Evolutionary conservation across 2,329 filamentous ascomycete genomes (phyloP), one percentile per base, ranked within the genome.

Genomic region (Pestalotiopsis sp.): DNA sequence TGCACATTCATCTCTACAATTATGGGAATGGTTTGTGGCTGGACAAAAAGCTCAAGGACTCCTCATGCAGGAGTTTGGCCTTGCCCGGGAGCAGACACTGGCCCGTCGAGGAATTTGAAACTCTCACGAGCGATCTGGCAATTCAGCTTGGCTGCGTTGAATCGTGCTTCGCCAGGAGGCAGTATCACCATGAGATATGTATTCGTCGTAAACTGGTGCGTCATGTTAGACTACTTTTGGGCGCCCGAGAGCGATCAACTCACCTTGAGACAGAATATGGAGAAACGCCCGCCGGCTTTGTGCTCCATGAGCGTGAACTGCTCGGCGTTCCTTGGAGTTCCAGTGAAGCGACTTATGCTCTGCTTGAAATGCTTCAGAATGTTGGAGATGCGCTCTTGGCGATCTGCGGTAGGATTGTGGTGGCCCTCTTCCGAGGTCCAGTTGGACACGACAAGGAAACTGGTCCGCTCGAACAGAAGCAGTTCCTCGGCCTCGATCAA

Each of bases 351-450:
- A 67, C 88, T 90, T 69, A 88, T 87, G 71, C 84, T 89, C 82
- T 98, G 95, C 84, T 98, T 99, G 84, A 98, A 98, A 68, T 95
- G 94, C 83, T 99, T 99, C 81, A 99, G 92, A 76, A 99, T 98
- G 79, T 97, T 98, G 70, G 92, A 96, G 76, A 99, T 92, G 73
- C 87, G 92, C 84, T 99, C 96, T 74, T 97, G 94, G 2, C 96
- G 92, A 80, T 99, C 96, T 64, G 92, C 91, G 70, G 93, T 97
- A 1, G 96, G 95, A 78, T 99, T 99, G 64, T 88, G 81, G 44
- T 87, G 85, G 58, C 94, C 94, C 70, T 91, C 86, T 20, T 88
- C 85, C 1, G 92, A 91, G 4, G 93, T 93, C 82, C 97, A 96
- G 68, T 92, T 94, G 0, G 94, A 97, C n/a, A 99, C 94, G 65